A percentile compares a stretch with the other conserved stretches of the same genome.
These are phyloP conservation scores for Porodaedalea pini DNA, from an alignment of 1,284 basidiomycete genomes.

Conservation along the genomic window DNA sequence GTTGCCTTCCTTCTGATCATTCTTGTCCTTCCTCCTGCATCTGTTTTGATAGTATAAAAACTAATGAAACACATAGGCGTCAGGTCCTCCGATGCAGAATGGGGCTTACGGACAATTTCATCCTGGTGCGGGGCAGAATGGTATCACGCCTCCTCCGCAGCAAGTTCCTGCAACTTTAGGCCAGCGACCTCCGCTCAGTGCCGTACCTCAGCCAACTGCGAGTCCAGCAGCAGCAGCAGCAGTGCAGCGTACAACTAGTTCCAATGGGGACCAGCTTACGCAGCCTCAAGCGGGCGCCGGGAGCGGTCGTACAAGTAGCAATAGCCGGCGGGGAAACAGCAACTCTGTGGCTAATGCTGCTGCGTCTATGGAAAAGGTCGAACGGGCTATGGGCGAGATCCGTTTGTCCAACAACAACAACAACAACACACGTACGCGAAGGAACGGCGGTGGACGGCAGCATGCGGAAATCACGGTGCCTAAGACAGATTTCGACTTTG, in stretches of 20 bases:
- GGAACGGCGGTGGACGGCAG: slow-evolving; percentile 36
- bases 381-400: slow-evolving; percentile 74
- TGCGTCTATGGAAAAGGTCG: slow-evolving; percentile 72
- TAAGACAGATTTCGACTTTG: slow-evolving; percentile 73
- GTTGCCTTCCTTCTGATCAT: slow-evolving; percentile 57
- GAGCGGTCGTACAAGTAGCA: slow-evolving; percentile 15
- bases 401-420: slow-evolving; percentile 44
- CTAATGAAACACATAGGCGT: slow-evolving; percentile 28
- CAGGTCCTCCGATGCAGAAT: slow-evolving; percentile 30
- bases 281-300: slow-evolving; percentile 16
- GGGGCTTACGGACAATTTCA: slow-evolving; percentile 14
- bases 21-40: neutral
- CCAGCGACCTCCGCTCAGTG: slow-evolving; percentile 22
- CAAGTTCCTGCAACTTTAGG: slow-evolving; percentile 27
- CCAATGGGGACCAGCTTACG: slow-evolving; percentile 24
- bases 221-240: slow-evolving; percentile 25
- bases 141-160: slow-evolving; percentile 11
- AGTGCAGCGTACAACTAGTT: slow-evolving; percentile 22
- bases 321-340: slow-evolving; percentile 13
- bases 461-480: slow-evolving; percentile 42
- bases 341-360: slow-evolving; percentile 66
- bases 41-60: neutral
- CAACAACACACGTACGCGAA: slow-evolving; percentile 30
- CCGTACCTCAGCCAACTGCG: slow-evolving; percentile 24
- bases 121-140: slow-evolving; percentile 11